Evolutionary conservation across 177 flowering plant species (phyloP).

Genomic region (Vitis hybrid): DNA sequence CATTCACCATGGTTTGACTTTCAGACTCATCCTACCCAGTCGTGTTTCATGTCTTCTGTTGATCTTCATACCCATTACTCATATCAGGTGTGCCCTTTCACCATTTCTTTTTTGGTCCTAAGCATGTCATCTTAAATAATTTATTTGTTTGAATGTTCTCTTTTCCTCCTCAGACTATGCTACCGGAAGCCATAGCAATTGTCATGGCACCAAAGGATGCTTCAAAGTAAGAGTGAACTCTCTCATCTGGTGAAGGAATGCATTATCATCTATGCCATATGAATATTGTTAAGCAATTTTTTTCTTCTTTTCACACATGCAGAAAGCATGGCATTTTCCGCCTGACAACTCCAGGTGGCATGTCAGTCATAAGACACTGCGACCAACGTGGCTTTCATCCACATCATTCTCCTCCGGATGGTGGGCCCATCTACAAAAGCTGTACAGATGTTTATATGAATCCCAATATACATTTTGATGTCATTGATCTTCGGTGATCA

Average conservation of each 20-base stretch:
- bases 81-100: slow-evolving; percentile 67
- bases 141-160: neutral
- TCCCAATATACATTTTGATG: slow-evolving; percentile 70
- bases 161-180: slow-evolving; percentile 62
- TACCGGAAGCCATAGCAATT: slow-evolving; percentile 95
- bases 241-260: neutral
- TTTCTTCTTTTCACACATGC: slow-evolving; percentile 14
- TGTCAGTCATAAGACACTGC: slow-evolving; percentile 79
- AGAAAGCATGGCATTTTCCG: slow-evolving; percentile 93
- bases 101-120: neutral
- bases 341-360: slow-evolving; percentile 87
- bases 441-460: slow-evolving; percentile 95
- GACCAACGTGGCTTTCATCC: slow-evolving; percentile 91
- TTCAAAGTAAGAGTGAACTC: slow-evolving; percentile 44
- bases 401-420: slow-evolving; percentile 80
- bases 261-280: neutral
- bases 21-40: slow-evolving; percentile 98
- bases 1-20: slow-evolving; percentile 16
- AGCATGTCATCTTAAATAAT: neutral
- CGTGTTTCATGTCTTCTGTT: slow-evolving; percentile 98
- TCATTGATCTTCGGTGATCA: slow-evolving; percentile 84
- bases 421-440: slow-evolving; percentile 80
- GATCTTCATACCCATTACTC: slow-evolving; percentile 99
- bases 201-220: slow-evolving; percentile 95
- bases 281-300: neutral